Conservation (phyloP, 495 filamentous ascomycete species). For the Delitschia confertaspora region DNA sequence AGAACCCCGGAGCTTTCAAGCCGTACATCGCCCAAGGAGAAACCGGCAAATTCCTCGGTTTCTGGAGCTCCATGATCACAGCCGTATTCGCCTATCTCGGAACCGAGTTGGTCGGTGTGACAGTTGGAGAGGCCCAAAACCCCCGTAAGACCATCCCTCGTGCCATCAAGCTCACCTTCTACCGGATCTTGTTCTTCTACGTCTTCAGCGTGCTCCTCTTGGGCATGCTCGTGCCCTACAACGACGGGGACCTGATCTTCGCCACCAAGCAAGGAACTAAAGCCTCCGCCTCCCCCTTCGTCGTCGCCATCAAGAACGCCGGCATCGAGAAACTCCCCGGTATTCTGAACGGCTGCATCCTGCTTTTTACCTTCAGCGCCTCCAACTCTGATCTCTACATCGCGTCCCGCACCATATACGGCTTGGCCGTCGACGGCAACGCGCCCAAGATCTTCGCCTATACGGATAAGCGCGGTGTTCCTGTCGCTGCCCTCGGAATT, state of each 20-base stretch:
- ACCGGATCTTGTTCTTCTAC: conserved; percentile 37
- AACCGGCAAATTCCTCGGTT: conserved; percentile 21
- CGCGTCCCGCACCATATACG: conserved; percentile 71
- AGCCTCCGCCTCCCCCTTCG: conserved; percentile 53
- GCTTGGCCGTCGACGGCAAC: conserved; percentile 65
- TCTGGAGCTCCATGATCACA: conserved; percentile 27
- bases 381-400: conserved; percentile 78
- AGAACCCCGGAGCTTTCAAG: conserved; percentile 29
- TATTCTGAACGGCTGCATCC: conserved; percentile 57
- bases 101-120: conserved; percentile 72
- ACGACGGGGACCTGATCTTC: conserved; percentile 45
- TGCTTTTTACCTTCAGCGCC: conserved; percentile 72
- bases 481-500: conserved; percentile 55
- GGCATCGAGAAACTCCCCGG: conserved; percentile 46
- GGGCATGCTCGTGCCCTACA: conserved; percentile 49
- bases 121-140: conserved; percentile 43
- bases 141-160: conserved; percentile 34
- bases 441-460: conserved; percentile 62
- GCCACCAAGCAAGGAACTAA: conserved; percentile 37
- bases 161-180: conserved; percentile 36
- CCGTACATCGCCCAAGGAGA: conserved; percentile 22
- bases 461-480: conserved; percentile 69
- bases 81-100: conserved; percentile 35
- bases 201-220: conserved; percentile 45
- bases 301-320: conserved; percentile 49